Base-by-base conservation (phyloP, 208 protist species). In the Leishmania turanica region DNA sequence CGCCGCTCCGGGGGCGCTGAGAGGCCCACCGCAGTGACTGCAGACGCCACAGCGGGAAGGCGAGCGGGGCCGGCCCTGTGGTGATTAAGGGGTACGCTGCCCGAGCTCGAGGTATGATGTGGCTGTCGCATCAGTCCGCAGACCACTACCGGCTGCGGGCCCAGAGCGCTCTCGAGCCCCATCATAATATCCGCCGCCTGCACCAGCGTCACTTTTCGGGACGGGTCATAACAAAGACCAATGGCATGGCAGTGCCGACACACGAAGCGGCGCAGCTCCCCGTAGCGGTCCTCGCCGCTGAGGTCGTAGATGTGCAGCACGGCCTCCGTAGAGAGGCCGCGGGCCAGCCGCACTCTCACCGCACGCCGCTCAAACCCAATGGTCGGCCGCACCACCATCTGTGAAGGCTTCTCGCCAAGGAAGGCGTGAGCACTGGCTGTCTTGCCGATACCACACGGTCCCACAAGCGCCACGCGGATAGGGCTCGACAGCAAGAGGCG, bases 111-210 rank as follows among this genome's bases (percentile, higher is more conserved):
- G 17, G 31, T 3, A 42, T 54, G 70, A n/a, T 70, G 27, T 47
- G 40, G 68, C 24, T 45, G 81, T 21, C 83, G 82, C 49, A 90
- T 21, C 47, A 97, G 84, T 1, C 94, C 94, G 51, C 94, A 97
- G 3, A 95, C 88, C 31, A 97, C 90, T 13, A 95, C 92, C 7
- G 94, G 90, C 81, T 97, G 94, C 72, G 92, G 89, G 0, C 94
- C 90, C 19, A 97, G 85, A 9, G 85, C 80, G 8, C 84, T 54
- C 71, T 96, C 94, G 51, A 97, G 74, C 60, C 77, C 85, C 86
- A 92, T 87, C 91, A 97, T 97, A 13, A 97, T 87, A 69, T 95
- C 89, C 13, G 91, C 91, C 69, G 94, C 94, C 87, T 96, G 78
- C 75, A 96, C 90, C 8, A 97, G 82, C 40, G 94, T 95, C 19